phyloP scores from a whole-genome alignment of 2,329 filamentous ascomycete species.

The Orbilia oligospora region DNA sequence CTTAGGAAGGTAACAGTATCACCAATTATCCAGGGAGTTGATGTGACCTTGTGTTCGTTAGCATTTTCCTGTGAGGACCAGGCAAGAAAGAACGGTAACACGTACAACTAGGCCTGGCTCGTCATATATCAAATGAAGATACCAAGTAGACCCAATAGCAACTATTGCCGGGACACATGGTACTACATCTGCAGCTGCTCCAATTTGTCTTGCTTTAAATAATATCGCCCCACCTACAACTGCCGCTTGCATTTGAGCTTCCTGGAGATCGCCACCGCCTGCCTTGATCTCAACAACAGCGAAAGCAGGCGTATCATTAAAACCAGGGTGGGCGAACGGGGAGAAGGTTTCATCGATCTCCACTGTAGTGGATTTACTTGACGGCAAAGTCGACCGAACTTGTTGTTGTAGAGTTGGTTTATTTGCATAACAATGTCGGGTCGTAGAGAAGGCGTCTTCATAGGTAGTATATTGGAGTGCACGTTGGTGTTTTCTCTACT shows the following conservation, averaged over 20 bases:
- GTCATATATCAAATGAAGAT: background rate
- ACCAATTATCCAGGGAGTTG: background rate
- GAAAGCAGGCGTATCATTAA: background rate
- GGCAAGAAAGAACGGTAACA: no score
- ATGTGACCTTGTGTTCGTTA: constrained; percentile 1
- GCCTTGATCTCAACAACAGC: background rate
- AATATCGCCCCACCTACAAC: background rate
- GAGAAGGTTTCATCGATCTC: background rate
- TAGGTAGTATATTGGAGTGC: background rate
- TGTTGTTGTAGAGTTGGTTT: background rate
- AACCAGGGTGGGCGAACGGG: background rate
- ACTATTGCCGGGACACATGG: background rate
- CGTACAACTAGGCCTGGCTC: background rate
- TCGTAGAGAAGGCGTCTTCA: background rate
- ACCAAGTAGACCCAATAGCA: background rate
- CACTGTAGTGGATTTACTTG: background rate
- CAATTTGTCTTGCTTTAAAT: background rate
- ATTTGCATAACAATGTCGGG: background rate
- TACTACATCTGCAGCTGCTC: background rate
- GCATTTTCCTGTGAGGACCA: background rate
- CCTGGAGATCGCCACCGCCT: background rate
- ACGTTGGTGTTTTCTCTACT: background rate
- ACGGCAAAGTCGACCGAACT: background rate
- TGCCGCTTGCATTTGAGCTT: background rate
- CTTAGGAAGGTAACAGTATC: constrained; percentile 8